These are phyloP conservation scores for Trichoderma orchidacearum DNA, from an alignment of 495 filamentous ascomycete species.

Conservation along the genomic window DNA sequence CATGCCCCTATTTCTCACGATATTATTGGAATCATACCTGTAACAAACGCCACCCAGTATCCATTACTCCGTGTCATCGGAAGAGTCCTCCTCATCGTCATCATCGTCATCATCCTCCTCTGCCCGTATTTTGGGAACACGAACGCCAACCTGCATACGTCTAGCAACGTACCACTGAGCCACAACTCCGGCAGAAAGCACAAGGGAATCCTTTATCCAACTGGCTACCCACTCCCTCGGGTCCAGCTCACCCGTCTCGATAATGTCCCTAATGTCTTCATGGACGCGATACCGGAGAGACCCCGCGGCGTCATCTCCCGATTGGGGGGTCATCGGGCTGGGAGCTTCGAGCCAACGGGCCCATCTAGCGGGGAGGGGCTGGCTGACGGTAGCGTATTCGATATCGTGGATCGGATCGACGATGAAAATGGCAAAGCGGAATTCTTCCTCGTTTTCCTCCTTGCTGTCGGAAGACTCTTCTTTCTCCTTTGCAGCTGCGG, in stretches of 20 bases:
- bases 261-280: conserved; percentile 59
- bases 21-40: background rate
- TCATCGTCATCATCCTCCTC: conserved; percentile 48
- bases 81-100: conserved; percentile 35
- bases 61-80: background rate
- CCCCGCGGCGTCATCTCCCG: conserved; percentile 20
- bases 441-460: conserved; percentile 38
- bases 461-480: conserved; percentile 34
- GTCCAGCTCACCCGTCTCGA: conserved; percentile 80
- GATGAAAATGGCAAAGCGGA: conserved; percentile 81
- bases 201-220: conserved; percentile 89
- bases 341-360: conserved; percentile 82
- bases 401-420: conserved; percentile 90
- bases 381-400: conserved; percentile 70
- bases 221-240: conserved; percentile 94
- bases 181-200: conserved; percentile 64
- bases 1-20: background rate
- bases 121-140: conserved; percentile 66
- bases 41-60: background rate
- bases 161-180: conserved; percentile 95
- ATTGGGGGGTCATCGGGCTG: conserved; percentile 33
- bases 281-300: conserved; percentile 3
- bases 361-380: conserved; percentile 77
- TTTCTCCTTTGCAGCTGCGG: conserved; percentile 34
- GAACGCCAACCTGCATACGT: conserved; percentile 83